phyloP scores from a whole-genome alignment of 2,329 filamentous ascomycete species.

The Pseudopithomyces maydicus region DNA sequence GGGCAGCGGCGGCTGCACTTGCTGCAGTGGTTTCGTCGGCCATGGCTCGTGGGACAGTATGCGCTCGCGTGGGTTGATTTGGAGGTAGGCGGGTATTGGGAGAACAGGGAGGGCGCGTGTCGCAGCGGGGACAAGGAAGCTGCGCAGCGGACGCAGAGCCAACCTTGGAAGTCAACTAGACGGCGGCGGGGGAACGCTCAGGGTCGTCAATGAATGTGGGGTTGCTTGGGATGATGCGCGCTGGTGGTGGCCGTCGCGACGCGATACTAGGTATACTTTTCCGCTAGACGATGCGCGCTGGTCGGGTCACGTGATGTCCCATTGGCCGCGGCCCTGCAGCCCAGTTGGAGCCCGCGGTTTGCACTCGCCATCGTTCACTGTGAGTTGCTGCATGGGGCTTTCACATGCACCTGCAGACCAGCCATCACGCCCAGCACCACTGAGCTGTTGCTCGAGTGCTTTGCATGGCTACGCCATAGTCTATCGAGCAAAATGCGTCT shows the following conservation, averaged over 20 bases:
- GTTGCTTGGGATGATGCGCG: constrained; percentile 28
- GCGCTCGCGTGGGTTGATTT: constrained; percentile 23
- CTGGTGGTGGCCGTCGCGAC: constrained; percentile 33
- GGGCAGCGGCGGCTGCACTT: constrained; percentile 33
- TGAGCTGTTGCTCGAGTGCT: too few relatives aligned
- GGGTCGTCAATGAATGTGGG: constrained; percentile 28
- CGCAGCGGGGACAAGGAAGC: constrained; percentile 10
- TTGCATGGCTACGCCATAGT: too few relatives aligned
- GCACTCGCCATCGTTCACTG: too few relatives aligned
- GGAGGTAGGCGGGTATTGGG: constrained; percentile 23
- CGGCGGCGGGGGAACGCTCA: constrained; percentile 15
- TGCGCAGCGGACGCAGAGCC: not conserved
- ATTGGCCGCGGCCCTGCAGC: not conserved
- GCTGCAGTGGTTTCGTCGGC: constrained; percentile 39
- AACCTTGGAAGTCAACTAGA: constrained; percentile 3
- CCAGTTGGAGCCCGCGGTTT: too few relatives aligned
- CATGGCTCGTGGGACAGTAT: constrained; percentile 31
- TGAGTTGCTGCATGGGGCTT: too few relatives aligned
- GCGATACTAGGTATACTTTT: constrained; percentile 30
- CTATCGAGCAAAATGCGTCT: too few relatives aligned
- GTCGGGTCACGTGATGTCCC: constrained; percentile 21
- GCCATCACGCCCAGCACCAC: too few relatives aligned
- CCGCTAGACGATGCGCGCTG: constrained; percentile 18
- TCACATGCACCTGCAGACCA: too few relatives aligned
- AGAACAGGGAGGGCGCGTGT: constrained; percentile 16